These are phyloP conservation scores for Linum tenue DNA, from an alignment of 345 rosid species.

Conservation along the genomic window DNA sequence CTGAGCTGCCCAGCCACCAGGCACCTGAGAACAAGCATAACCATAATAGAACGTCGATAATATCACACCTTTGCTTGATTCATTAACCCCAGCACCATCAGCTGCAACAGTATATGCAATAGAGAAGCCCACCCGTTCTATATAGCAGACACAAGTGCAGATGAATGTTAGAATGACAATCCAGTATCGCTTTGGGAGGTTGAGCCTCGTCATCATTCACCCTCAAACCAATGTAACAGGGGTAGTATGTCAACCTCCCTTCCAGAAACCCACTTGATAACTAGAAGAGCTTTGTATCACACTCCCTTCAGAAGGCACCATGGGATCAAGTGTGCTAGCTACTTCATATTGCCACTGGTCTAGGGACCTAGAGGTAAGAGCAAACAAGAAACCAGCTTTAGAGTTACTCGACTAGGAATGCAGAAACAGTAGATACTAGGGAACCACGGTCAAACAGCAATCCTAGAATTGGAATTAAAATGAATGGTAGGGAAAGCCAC, in stretches of 20 bases:
- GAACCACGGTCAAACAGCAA: too few relatives aligned
- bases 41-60: slow-evolving; percentile 87
- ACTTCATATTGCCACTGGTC: neutral
- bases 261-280: neutral
- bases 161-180: slow-evolving; percentile 80
- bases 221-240: slow-evolving; percentile 12
- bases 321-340: neutral
- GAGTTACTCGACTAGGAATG: neutral
- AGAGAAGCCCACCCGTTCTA: slow-evolving; percentile 96
- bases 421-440: neutral
- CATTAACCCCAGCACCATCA: slow-evolving; percentile 79
- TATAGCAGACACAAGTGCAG: slow-evolving; percentile 78
- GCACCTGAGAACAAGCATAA: slow-evolving; percentile 90
- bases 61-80: slow-evolving; percentile 82
- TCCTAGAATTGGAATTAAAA: too few relatives aligned
- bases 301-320: neutral
- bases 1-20: slow-evolving; percentile 99
- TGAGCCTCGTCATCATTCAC: slow-evolving; percentile 42
- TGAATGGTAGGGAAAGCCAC: too few relatives aligned
- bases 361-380: neutral
- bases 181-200: slow-evolving; percentile 66
- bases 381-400: neutral
- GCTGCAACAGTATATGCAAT: slow-evolving; percentile 89
- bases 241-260: slow-evolving; percentile 2
- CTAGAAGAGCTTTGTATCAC: neutral